phyloP scores from a whole-genome alignment of 2,329 filamentous ascomycete species.

The Triangularia verruculosa region DNA sequence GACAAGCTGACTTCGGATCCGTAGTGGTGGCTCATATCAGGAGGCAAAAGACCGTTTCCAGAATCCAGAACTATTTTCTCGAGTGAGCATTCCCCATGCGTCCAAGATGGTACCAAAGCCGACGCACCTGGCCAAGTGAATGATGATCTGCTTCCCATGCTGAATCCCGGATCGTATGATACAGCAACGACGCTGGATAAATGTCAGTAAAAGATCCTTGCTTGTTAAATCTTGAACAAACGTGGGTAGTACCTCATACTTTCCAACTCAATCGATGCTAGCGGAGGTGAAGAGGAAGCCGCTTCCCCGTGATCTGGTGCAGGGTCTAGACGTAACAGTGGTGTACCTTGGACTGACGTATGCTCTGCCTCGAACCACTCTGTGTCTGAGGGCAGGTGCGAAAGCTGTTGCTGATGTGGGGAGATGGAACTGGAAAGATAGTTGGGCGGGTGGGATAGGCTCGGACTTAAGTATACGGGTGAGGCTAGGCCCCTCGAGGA shows the following conservation, averaged over 20 bases:
- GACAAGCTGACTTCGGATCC: slow-evolving; percentile 51
- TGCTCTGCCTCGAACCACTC: slow-evolving; percentile 33
- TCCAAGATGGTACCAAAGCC: background rate
- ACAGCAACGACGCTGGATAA: slow-evolving; percentile 47
- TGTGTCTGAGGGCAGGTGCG: slow-evolving; percentile 30
- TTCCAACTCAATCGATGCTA: slow-evolving; percentile 25
- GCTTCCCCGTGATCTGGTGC: slow-evolving; percentile 31
- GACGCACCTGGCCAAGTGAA: slow-evolving; percentile 49
- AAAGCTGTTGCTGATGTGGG: slow-evolving; percentile 22
- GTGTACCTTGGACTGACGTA: slow-evolving; percentile 25
- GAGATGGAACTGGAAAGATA: slow-evolving; percentile 19
- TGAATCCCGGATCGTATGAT: slow-evolving; percentile 49
- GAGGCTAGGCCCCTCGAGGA: slow-evolving; percentile 24
- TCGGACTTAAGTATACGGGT: slow-evolving; percentile 25
- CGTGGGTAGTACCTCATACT: slow-evolving; percentile 30
- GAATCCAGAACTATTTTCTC: slow-evolving; percentile 32
- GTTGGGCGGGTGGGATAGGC: slow-evolving; percentile 22
- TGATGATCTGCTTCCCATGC: slow-evolving; percentile 49
- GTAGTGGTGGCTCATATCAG: slow-evolving; percentile 48
- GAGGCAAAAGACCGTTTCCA: slow-evolving; percentile 39
- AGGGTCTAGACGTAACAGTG: slow-evolving; percentile 35
- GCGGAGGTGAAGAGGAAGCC: slow-evolving; percentile 22
- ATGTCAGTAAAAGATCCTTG: slow-evolving; percentile 8
- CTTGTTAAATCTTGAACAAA: background rate
- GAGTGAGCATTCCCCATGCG: slow-evolving; percentile 11